Conservation (phyloP, 2,329 filamentous ascomycete species). For the Samsoniella hepiali region DNA sequence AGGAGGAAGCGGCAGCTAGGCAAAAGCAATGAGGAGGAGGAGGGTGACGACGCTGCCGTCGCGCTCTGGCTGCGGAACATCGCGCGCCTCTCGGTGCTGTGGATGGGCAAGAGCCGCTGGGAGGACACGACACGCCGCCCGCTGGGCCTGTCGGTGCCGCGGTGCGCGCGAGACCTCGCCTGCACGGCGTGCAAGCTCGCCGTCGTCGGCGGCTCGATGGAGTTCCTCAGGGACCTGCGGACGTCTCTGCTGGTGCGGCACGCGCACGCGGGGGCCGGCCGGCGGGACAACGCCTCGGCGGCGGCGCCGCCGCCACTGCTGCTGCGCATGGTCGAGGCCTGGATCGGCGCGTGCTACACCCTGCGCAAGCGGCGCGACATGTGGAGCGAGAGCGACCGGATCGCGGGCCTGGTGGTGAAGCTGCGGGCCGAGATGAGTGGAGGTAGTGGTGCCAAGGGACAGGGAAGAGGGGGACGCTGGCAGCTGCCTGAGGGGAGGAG, state of each 20-base stretch:
- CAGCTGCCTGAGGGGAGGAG: neutral
- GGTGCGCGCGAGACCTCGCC: slow-evolving; percentile 31
- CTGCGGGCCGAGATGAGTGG: neutral
- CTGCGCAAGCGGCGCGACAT: neutral
- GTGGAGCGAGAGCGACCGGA: slow-evolving; percentile 7
- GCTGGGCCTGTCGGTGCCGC: slow-evolving; percentile 23
- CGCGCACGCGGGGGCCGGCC: neutral
- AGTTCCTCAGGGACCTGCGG: slow-evolving; percentile 44
- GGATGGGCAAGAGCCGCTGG: slow-evolving; percentile 38
- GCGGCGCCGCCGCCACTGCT: slow-evolving; percentile 32
- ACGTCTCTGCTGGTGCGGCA: slow-evolving; percentile 41
- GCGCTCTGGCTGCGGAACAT: slow-evolving; percentile 29
- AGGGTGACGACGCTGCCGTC: slow-evolving; percentile 22
- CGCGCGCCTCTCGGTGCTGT: slow-evolving; percentile 35
- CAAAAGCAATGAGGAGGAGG: neutral
- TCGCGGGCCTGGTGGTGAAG: neutral
- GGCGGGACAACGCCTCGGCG: neutral
- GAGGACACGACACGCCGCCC: slow-evolving; percentile 20
- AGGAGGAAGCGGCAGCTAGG: neutral
- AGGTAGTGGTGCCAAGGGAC: too few species aligned
- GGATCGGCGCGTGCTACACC: slow-evolving; percentile 11
- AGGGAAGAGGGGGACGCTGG: neutral
- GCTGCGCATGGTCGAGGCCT: slow-evolving; percentile 40
- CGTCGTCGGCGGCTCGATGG: slow-evolving; percentile 42
- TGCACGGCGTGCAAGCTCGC: slow-evolving; percentile 55